Conservation (phyloP, 805 yeast species). For the Wickerhamiella allomyrinae region DNA sequence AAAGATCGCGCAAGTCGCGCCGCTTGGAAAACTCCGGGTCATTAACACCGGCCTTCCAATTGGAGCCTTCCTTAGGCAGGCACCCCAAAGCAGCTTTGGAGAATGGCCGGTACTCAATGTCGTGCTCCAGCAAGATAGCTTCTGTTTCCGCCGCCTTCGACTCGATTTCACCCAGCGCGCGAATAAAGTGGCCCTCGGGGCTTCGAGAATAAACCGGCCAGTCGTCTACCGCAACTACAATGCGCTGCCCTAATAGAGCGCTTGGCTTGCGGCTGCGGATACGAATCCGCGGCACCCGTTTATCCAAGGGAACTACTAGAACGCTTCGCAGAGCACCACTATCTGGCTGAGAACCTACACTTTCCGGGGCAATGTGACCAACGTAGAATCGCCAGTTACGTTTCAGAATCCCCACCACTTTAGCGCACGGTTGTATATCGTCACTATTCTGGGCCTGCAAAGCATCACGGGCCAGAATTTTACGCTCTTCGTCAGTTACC, state of each 20-base stretch:
- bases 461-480: constrained; percentile 65
- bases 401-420: constrained; percentile 72
- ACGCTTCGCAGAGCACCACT: constrained; percentile 64
- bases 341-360: constrained; percentile 24
- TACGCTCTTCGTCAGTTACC: constrained; percentile 54
- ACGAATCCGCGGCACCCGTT: constrained; percentile 70
- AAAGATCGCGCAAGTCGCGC: constrained; percentile 71
- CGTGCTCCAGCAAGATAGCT: constrained; percentile 84
- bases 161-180: constrained; percentile 80
- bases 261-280: constrained; percentile 77
- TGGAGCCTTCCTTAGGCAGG: constrained; percentile 82
- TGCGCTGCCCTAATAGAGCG: constrained; percentile 74
- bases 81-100: constrained; percentile 84
- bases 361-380: constrained; percentile 55
- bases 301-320: constrained; percentile 80
- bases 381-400: constrained; percentile 95
- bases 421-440: constrained; percentile 76
- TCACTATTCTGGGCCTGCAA: constrained; percentile 31
- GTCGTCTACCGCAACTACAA: constrained; percentile 81
- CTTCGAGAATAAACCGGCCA: constrained; percentile 77
- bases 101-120: constrained; percentile 92
- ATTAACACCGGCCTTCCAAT: constrained; percentile 68
- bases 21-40: constrained; percentile 45
- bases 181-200: constrained; percentile 91
- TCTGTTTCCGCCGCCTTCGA: constrained; percentile 92